Conservation (phyloP, 805 yeast species). For the Suhomyces kilbournensis region DNA sequence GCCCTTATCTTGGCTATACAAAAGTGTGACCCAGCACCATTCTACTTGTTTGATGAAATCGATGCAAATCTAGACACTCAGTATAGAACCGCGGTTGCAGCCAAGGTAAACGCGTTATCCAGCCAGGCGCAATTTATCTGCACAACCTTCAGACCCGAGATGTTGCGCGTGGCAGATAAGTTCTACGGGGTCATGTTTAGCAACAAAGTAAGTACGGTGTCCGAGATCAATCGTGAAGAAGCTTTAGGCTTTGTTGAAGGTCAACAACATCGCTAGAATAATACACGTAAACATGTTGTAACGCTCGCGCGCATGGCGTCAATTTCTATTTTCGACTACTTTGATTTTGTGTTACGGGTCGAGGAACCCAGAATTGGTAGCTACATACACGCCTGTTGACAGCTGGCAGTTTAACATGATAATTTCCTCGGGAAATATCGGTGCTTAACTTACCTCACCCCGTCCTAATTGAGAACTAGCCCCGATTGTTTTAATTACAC, state of each 20-base stretch:
- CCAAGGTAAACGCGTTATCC: slow-evolving; percentile 64
- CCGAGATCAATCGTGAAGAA: slow-evolving; percentile 63
- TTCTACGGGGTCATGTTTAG: slow-evolving; percentile 85
- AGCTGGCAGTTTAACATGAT: not conserved
- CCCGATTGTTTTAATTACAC: not conserved
- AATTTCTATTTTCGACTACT: not conserved
- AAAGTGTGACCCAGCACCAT: slow-evolving; percentile 95
- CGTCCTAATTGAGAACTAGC: not conserved
- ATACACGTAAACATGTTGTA: not conserved
- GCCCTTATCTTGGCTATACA: slow-evolving; percentile 93
- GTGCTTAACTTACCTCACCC: not conserved
- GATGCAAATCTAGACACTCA: slow-evolving; percentile 95
- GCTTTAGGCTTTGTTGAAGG: slow-evolving; percentile 87
- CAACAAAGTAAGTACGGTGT: slow-evolving; percentile 76
- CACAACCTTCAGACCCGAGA: slow-evolving; percentile 93
- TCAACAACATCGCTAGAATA: slow-evolving; percentile 31
- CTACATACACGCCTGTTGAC: not conserved
- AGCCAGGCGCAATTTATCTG: slow-evolving; percentile 83
- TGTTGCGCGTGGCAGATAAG: slow-evolving; percentile 81
- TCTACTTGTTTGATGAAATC: slow-evolving; percentile 91
- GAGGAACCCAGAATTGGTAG: not conserved
- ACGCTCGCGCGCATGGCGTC: not conserved
- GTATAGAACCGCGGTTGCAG: slow-evolving; percentile 84
- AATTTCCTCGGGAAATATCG: not conserved
- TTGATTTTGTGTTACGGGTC: not conserved